Percentiles rank a stretch among this genome's conserved stretches.
phyloP scores from a whole-genome alignment of 2,329 filamentous ascomycete species.

The Talaromyces amestolkiae region DNA sequence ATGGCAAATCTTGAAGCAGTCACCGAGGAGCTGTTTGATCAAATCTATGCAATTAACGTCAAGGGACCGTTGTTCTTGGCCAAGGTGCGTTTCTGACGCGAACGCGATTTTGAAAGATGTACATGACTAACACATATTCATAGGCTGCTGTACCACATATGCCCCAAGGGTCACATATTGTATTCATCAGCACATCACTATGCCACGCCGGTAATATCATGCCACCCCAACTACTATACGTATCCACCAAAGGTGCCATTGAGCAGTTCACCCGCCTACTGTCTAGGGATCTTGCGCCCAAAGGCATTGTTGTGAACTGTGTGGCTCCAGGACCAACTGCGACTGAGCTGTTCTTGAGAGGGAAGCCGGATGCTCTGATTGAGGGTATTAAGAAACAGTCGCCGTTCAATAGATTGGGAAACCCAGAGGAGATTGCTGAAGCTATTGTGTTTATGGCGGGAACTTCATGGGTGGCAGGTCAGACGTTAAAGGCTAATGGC shows the following conservation, averaged over 20 bases:
- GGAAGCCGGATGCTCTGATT: conserved; percentile 43
- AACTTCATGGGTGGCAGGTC: conserved; percentile 48
- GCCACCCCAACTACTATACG: conserved; percentile 53
- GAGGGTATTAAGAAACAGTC: conserved; percentile 24
- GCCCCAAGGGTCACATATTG: conserved; percentile 47
- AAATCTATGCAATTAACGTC: conserved; percentile 53
- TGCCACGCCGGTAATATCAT: conserved; percentile 40
- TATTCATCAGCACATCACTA: conserved; percentile 52
- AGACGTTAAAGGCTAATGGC: conserved; percentile 50
- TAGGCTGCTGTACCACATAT: conserved; percentile 56
- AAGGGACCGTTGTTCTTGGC: conserved; percentile 58
- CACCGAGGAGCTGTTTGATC: conserved; percentile 54
- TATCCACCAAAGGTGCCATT: conserved; percentile 58
- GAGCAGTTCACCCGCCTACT: conserved; percentile 58
- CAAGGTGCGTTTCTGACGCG: conserved; percentile 1
- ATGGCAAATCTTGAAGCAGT: conserved; percentile 51
- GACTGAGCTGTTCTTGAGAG: conserved; percentile 56
- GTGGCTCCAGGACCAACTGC: conserved; percentile 55
- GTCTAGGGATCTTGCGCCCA: conserved; percentile 55
- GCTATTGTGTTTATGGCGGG: conserved; percentile 43
- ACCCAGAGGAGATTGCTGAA: conserved; percentile 43
- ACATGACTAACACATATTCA: neutral
- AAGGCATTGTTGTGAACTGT: conserved; percentile 53
- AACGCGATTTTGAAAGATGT: neutral
- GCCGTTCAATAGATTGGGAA: conserved; percentile 27